These are phyloP conservation scores for Salix purpurea DNA, from an alignment of 345 rosid genomes.

Conservation along the genomic window DNA sequence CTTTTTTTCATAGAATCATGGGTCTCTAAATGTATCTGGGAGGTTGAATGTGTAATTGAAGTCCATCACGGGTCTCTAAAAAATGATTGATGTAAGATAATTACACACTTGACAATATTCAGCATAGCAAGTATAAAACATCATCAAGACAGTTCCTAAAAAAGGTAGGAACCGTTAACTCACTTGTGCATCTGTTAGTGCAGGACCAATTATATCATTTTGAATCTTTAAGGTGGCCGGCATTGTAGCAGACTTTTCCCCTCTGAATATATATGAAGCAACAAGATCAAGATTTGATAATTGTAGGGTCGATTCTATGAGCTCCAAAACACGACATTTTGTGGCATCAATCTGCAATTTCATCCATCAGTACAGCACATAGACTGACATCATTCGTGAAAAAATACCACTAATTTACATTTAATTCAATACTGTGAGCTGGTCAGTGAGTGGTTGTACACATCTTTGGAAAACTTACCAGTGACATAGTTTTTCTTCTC, in stretches of 20 bases:
- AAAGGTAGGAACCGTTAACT: slow-evolving; percentile 26
- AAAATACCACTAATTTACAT: slow-evolving; percentile 15
- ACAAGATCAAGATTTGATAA: slow-evolving; percentile 79
- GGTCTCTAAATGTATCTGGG: slow-evolving; percentile 40
- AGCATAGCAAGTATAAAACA: not conserved
- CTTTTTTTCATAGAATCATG: slow-evolving; percentile 40
- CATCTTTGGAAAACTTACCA: slow-evolving; percentile 45
- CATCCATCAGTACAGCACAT: slow-evolving; percentile 18
- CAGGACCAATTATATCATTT: slow-evolving; percentile 71
- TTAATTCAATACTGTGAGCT: not conserved
- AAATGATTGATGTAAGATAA: not conserved
- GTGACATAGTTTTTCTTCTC: slow-evolving; percentile 56
- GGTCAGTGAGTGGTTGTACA: not conserved
- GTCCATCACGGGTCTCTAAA: slow-evolving; percentile 38
- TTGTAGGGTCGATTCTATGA: slow-evolving; percentile 66
- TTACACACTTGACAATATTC: not conserved
- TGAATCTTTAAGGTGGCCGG: slow-evolving; percentile 61
- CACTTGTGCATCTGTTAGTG: slow-evolving; percentile 67
- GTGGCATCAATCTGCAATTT: slow-evolving; percentile 62
- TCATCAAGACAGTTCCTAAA: not conserved
- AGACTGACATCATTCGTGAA: not conserved
- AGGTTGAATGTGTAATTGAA: slow-evolving; percentile 31
- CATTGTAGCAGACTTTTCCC: slow-evolving; percentile 43
- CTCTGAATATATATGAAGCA: slow-evolving; percentile 51
- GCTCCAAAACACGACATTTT: slow-evolving; percentile 65